Conservation (phyloP, 768 basidiomycete genomes). For the Hygrophoropsis aurantiaca region DNA sequence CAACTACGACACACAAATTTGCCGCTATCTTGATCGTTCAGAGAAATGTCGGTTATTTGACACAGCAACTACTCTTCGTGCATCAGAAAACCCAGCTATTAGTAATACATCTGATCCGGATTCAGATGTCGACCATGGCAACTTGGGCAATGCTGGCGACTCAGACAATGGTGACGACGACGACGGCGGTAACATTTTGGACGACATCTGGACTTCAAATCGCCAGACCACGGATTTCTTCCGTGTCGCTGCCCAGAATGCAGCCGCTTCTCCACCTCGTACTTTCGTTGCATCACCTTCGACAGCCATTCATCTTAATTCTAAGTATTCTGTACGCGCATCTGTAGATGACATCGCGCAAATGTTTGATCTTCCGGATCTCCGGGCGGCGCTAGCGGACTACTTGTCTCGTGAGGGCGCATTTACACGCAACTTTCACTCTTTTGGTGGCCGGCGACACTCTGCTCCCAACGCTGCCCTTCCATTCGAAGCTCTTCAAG, state of each 20-base stretch:
- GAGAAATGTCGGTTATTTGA: constrained; percentile 22
- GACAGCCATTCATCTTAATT: constrained; percentile 24
- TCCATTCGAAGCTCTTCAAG: constrained; percentile 24
- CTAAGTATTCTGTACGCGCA: constrained; percentile 15
- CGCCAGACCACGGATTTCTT: background rate
- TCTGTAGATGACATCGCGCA: constrained; percentile 17
- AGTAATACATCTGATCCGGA: no score
- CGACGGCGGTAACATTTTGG: background rate
- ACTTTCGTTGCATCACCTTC: constrained; percentile 10
- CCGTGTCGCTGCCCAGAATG: background rate
- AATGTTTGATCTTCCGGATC: constrained; percentile 23
- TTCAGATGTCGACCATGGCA: no score
- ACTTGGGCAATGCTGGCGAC: no score
- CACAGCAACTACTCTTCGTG: background rate
- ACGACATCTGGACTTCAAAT: background rate
- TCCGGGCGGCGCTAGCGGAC: constrained; percentile 22
- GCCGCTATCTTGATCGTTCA: background rate
- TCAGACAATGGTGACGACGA: background rate
- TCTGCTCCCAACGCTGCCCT: constrained; percentile 8
- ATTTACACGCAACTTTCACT: background rate
- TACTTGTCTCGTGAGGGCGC: constrained; percentile 8
- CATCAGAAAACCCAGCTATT: no score
- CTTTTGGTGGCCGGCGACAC: constrained; percentile 4
- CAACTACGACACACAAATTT: constrained; percentile 2
- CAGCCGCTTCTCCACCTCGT: constrained; percentile 4